phyloP scores from a whole-genome alignment of 176 grass and related monocot genomes.

The Neostapfia colusana region DNA sequence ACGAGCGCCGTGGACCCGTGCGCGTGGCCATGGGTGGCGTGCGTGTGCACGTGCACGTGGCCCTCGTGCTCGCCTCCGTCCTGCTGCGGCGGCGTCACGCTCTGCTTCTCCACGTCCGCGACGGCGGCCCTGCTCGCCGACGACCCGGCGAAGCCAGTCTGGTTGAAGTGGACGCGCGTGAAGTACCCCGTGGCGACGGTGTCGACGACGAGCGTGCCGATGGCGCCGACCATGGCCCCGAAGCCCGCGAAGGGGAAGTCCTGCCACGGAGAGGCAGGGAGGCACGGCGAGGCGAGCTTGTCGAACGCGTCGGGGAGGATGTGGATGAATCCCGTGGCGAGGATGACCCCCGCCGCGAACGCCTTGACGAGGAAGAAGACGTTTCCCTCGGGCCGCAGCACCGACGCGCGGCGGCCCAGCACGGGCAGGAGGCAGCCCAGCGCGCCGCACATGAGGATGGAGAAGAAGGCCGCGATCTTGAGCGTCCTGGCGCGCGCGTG shows the following conservation, averaged over 20 bases:
- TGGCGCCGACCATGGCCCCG: conserved; percentile 62
- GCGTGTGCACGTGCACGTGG: conserved; percentile 45
- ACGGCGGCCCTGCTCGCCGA: background rate
- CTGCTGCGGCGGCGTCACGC: background rate
- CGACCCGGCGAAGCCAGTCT: background rate
- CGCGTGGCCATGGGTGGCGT: conserved; percentile 54
- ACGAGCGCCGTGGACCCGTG: conserved; percentile 46
- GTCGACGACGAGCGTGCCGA: conserved; percentile 63
- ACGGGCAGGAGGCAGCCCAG: conserved; percentile 50
- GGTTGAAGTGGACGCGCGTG: conserved; percentile 34
- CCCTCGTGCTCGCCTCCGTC: conserved; percentile 18
- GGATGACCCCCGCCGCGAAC: conserved; percentile 63
- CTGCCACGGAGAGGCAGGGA: conserved; percentile 40
- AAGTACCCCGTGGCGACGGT: conserved; percentile 65
- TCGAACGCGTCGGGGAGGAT: conserved; percentile 60
- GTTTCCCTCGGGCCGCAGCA: conserved; percentile 44
- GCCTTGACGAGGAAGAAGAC: conserved; percentile 61
- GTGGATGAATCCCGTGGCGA: conserved; percentile 60
- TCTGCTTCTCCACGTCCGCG: conserved; percentile 33
- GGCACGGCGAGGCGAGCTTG: conserved; percentile 28
- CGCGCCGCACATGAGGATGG: conserved; percentile 55
- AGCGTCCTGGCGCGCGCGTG: conserved; percentile 24
- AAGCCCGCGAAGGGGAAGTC: conserved; percentile 57
- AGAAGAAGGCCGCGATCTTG: conserved; percentile 58
- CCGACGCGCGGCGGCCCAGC: conserved; percentile 45